Base-by-base conservation (phyloP, 78 protist genomes). In the Thecamonas trahens region DNA sequence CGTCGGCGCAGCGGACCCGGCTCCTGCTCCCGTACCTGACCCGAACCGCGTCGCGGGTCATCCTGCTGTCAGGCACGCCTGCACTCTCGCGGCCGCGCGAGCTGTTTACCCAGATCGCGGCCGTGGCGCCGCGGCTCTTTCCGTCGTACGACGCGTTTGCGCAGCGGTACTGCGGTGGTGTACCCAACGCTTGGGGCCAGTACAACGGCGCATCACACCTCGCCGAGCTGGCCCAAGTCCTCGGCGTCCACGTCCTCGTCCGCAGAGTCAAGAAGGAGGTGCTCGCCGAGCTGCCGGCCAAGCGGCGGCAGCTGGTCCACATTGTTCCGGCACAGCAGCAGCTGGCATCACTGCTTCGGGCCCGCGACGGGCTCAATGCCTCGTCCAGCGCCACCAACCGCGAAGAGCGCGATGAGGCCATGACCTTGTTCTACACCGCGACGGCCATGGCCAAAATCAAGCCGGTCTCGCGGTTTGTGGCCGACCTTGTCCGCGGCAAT, bases 1-100 rank as follows among this genome's bases (percentile, higher is more conserved):
- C 26, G 0, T 42, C 61, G 29, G 61, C 95, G 20, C 38, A 80
- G 37, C 73, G 94, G 44, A 67, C 93, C n/a, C 6, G 35, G 17
- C 40, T 24, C 2, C 62, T 85, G 9, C 55, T 79, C 32, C 80
- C 81, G 34, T 15, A 90, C 22, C 60, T 84, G 37, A n/a, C n/a
- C n/a, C 63, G 79, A 29, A 40, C 35, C 13, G 77, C 83, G 32
- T 35, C 9, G 39, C 72, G 77, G 9, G 32, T 60, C 20, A 63
- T 85, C 24, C 57, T 85, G 8, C 80, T 93, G 29, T 80, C 94
- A 7, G 97, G 97, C 22, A 94, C 95, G 50, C 96, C 96, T 0
- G 88, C 92, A 28, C 59, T 83, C 26, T 71, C 87, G 15, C 50
- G 93, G 17, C 97, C 97, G 0, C 59, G 58, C 22, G 97, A 94